Conservation (phyloP, 306 rosid species). For the Begonia fuchsioides region DNA sequence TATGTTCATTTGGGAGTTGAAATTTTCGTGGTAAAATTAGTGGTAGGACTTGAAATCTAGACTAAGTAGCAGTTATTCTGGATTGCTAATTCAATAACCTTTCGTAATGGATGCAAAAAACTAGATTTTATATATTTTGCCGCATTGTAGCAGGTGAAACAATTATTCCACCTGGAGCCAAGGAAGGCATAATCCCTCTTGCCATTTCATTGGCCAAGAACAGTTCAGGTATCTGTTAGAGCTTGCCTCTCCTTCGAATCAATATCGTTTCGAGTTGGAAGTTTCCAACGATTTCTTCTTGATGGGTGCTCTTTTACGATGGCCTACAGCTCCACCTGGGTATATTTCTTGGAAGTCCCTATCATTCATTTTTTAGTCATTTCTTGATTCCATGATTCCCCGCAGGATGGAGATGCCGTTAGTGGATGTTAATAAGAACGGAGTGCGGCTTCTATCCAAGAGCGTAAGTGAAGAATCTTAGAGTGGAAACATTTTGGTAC, state of each 20-base stretch:
- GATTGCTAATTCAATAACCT: not conserved
- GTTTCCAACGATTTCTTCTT: no score
- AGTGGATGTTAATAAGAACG: slow-evolving; percentile 71
- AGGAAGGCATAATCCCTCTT: slow-evolving; percentile 68
- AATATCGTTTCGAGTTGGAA: no score
- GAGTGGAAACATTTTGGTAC: no score
- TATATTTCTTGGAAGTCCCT: not conserved
- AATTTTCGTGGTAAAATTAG: not conserved
- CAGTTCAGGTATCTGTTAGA: slow-evolving; percentile 39
- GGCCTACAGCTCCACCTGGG: no score
- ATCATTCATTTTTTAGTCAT: not conserved
- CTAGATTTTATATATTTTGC: slow-evolving; percentile 7
- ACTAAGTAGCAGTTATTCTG: not conserved
- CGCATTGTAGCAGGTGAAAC: slow-evolving; percentile 49
- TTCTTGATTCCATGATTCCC: slow-evolving; percentile 12
- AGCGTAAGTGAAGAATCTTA: slow-evolving; percentile 32
- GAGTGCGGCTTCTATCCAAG: slow-evolving; percentile 91
- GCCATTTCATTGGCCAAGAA: slow-evolving; percentile 61
- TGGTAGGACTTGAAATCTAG: not conserved
- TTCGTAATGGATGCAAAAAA: not conserved
- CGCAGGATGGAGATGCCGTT: slow-evolving; percentile 91
- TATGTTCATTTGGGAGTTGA: not conserved
- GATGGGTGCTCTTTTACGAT: no score
- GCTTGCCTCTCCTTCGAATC: not conserved
- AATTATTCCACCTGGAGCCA: slow-evolving; percentile 69